A percentile compares a stretch with the other conserved stretches of the same genome.
Conservation (phyloP, 1,284 basidiomycete species). For the Butyriboletus appendiculatus region DNA sequence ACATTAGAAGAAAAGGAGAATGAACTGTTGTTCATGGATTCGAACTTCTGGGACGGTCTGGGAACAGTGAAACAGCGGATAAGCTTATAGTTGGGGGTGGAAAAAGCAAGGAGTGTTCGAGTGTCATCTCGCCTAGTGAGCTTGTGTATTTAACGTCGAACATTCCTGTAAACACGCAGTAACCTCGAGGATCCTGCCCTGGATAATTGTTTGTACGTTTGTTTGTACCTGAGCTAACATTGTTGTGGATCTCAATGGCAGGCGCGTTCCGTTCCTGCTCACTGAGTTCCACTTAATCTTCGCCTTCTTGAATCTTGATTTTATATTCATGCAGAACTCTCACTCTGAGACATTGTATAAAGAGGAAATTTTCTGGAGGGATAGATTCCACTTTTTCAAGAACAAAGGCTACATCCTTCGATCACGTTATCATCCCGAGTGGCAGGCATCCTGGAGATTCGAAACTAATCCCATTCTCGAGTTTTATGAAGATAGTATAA, state of each 20-base stretch:
- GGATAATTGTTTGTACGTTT: too few species aligned
- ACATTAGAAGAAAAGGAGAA: conserved; percentile 1
- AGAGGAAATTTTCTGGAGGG: conserved; percentile 7
- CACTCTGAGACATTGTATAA: background rate
- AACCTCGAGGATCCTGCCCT: background rate
- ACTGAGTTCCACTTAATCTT: too few species aligned
- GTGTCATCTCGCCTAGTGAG: background rate
- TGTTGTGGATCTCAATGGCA: too few species aligned
- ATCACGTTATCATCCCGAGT: conserved; percentile 3
- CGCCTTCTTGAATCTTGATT: too few species aligned
- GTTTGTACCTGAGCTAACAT: too few species aligned
- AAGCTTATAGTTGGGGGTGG: too few species aligned
- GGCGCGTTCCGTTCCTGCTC: too few species aligned
- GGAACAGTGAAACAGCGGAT: too few species aligned
- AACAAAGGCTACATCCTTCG: conserved; percentile 8
- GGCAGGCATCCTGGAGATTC: conserved; percentile 12
- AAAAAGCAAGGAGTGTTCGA: too few species aligned
- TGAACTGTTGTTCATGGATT: background rate
- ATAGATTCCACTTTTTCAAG: conserved; percentile 13
- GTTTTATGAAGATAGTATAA: background rate
- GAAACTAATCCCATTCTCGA: background rate
- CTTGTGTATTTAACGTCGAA: background rate
- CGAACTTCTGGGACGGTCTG: background rate
- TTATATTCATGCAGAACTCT: background rate
- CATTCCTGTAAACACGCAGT: background rate